Percentiles rank a stretch among this genome's conserved stretches.
phyloP scores from a whole-genome alignment of 768 basidiomycete genomes.

The Suillus spraguei region DNA sequence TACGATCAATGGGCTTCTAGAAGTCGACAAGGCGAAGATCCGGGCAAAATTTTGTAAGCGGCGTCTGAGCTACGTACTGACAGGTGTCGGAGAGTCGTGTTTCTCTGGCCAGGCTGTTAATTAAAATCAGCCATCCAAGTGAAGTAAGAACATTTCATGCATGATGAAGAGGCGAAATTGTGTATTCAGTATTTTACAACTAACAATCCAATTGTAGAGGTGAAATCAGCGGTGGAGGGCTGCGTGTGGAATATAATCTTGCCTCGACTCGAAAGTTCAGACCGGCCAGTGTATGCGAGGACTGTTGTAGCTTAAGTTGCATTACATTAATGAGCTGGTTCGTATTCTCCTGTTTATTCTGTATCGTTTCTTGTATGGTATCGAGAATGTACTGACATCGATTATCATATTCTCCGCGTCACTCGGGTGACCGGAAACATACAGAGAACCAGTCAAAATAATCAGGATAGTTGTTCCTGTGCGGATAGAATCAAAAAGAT shows the following conservation, averaged over 20 bases:
- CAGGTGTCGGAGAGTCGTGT: not conserved
- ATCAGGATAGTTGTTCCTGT: no score
- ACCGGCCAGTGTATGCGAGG: not conserved
- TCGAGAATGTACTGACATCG: slow-evolving; percentile 77
- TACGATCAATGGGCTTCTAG: not conserved
- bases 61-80: no score
- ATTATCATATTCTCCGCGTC: no score
- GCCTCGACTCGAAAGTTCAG: slow-evolving; percentile 2
- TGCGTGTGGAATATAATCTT: not conserved
- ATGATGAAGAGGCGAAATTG: not conserved
- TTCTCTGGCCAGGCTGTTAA: not conserved
- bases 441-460: slow-evolving; percentile 91
- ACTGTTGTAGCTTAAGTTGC: slow-evolving; percentile 56
- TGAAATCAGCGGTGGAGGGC: not conserved
- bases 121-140: not conserved
- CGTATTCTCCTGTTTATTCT: slow-evolving; percentile 89
- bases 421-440: slow-evolving; percentile 89
- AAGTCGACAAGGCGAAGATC: no score
- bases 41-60: no score
- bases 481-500: no score
- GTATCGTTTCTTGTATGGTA: slow-evolving; percentile 85
- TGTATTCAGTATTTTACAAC: not conserved
- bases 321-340: slow-evolving; percentile 72
- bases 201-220: not conserved
- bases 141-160: not conserved